Percentiles rank a stretch among this genome's conserved stretches.
phyloP scores from a whole-genome alignment of 2,329 filamentous ascomycete species.

The Diaporthe citriasiana region DNA sequence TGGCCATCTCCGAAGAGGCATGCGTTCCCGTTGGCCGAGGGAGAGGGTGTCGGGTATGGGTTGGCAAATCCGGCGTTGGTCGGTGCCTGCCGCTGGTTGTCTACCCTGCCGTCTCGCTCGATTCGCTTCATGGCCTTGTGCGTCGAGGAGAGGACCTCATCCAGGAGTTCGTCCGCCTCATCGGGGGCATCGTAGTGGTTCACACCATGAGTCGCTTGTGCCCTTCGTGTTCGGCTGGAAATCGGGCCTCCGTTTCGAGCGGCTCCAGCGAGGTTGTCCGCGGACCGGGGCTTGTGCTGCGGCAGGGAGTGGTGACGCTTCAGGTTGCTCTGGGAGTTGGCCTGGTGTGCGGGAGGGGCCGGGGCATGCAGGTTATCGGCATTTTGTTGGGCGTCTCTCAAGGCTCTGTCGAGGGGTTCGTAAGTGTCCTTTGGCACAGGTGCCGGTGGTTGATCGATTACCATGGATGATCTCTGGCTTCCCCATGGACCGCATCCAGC shows the following conservation, averaged over 20 bases:
- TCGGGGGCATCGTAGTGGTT: constrained; percentile 94
- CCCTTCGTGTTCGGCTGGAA: constrained; percentile 84
- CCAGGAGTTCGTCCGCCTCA: constrained; percentile 95
- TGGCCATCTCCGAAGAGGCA: constrained; percentile 79
- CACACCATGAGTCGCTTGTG: constrained; percentile 80
- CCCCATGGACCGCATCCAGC: constrained; percentile 92
- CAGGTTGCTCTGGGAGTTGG: constrained; percentile 64
- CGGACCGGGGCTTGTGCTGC: constrained; percentile 73
- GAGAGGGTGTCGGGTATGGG: constrained; percentile 76
- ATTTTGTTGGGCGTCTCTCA: constrained; percentile 67
- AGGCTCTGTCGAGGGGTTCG: constrained; percentile 72
- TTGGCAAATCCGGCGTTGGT: constrained; percentile 73
- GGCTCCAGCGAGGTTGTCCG: constrained; percentile 73
- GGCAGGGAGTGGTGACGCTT: constrained; percentile 77
- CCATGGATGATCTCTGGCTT: constrained; percentile 86
- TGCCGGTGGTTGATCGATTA: constrained; percentile 71
- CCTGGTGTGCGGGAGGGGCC: constrained; percentile 67
- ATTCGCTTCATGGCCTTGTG: constrained; percentile 81
- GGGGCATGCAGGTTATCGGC: constrained; percentile 61
- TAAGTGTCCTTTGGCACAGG: constrained; percentile 68
- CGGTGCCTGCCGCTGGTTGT: constrained; percentile 70
- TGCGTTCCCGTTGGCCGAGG: constrained; percentile 86
- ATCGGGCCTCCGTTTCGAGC: constrained; percentile 71
- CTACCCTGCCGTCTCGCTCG: constrained; percentile 66
- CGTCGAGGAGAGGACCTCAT: constrained; percentile 87